Conservation (phyloP, 208 protist genomes). For the Acanthamoeba culbertsoni region DNA sequence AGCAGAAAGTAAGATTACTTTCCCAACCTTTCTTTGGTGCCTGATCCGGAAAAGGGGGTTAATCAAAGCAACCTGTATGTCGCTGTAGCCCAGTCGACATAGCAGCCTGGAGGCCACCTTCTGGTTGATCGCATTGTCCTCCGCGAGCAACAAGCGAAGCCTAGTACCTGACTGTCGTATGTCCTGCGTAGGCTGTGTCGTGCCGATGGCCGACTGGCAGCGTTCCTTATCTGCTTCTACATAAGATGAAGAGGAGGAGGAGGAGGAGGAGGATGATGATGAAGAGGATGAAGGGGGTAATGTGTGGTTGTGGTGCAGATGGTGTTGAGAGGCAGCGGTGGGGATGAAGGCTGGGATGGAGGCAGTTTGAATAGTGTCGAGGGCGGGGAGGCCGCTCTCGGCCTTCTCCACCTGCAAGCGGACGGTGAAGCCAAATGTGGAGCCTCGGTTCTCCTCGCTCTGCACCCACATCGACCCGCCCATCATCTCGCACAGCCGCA, state of each 20-base stretch:
- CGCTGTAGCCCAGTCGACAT: neutral
- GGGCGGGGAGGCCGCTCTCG: no score
- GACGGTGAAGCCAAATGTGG: constrained; percentile 36
- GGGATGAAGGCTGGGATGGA: neutral
- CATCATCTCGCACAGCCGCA: constrained; percentile 53
- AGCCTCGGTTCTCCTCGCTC: neutral
- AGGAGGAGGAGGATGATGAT: neutral
- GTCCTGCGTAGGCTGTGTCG: no score
- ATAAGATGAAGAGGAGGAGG: neutral
- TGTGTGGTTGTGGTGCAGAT: neutral
- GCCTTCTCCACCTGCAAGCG: neutral
- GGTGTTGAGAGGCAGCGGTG: neutral
- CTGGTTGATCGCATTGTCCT: constrained; percentile 52
- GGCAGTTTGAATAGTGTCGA: neutral
- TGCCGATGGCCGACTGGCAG: no score
- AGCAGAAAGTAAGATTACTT: no score
- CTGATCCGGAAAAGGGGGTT: neutral
- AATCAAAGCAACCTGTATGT: neutral
- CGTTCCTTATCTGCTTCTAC: no score
- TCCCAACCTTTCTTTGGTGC: no score
- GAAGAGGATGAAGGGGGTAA: neutral
- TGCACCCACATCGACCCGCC: neutral
- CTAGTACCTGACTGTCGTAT: no score
- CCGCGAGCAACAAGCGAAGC: neutral
- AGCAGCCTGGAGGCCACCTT: constrained; percentile 52